phyloP scores from a whole-genome alignment of 306 rosid species.

The Luffa aegyptiaca region DNA sequence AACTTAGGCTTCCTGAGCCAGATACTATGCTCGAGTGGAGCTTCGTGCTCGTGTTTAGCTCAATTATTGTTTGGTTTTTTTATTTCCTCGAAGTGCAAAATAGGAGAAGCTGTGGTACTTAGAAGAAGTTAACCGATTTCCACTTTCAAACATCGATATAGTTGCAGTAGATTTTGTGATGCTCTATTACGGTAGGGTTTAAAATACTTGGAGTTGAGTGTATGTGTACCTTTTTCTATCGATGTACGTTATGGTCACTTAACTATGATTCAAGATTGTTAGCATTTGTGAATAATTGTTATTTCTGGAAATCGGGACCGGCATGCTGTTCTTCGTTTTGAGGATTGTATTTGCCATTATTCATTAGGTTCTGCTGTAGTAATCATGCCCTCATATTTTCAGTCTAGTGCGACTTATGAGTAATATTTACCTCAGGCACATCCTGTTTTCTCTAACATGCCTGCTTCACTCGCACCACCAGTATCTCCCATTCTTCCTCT shows the following conservation, averaged over 20 bases:
- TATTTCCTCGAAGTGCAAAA: not conserved
- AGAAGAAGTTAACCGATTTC: not conserved
- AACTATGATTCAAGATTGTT: not conserved
- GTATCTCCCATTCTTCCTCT: constrained; percentile 1
- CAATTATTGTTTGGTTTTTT: not conserved
- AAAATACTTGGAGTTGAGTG: not conserved
- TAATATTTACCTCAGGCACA: not conserved
- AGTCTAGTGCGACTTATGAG: not conserved
- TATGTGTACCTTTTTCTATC: not conserved
- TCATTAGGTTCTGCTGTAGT: not conserved
- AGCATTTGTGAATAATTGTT: not conserved
- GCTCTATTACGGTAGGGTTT: not conserved
- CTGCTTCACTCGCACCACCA: not conserved
- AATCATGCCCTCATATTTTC: not conserved
- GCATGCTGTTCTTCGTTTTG: not conserved
- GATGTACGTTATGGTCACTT: not conserved
- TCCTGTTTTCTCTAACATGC: not conserved
- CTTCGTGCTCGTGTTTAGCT: not conserved
- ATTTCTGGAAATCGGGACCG: not conserved
- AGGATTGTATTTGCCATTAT: not conserved
- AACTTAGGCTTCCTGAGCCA: not conserved
- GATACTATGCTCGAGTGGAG: not conserved
- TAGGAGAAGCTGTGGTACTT: not conserved
- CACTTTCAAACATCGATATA: not conserved
- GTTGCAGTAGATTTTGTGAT: not conserved